These are phyloP conservation scores for Aspergillus fumigatiaffinis DNA, from an alignment of 2,329 filamentous ascomycete genomes.

Conservation along the genomic window DNA sequence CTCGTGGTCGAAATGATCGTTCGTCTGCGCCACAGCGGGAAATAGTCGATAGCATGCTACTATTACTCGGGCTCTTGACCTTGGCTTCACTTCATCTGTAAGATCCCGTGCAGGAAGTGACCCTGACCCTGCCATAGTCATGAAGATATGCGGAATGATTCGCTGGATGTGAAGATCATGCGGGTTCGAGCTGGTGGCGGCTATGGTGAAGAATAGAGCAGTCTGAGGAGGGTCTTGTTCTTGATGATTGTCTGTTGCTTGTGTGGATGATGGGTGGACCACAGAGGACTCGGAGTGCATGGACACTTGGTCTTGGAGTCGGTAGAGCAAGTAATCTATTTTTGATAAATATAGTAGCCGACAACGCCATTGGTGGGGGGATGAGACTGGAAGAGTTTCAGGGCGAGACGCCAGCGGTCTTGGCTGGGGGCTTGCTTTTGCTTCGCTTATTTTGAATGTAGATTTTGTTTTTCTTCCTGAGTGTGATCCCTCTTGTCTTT, in stretches of 20 bases:
- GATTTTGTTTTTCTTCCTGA: background rate
- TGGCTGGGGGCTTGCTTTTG: background rate
- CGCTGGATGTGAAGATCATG: background rate
- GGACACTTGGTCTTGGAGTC: background rate
- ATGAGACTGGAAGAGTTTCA: constrained; percentile 1
- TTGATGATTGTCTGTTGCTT: background rate
- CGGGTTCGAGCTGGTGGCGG: background rate
- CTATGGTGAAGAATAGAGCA: background rate
- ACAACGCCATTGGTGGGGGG: background rate
- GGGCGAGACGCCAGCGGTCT: constrained; percentile 8
- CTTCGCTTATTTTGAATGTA: background rate
- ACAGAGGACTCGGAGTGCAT: background rate
- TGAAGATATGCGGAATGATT: background rate
- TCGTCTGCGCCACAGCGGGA: no score
- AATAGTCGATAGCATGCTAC: background rate
- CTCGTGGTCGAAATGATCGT: background rate
- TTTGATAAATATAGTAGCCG: background rate
- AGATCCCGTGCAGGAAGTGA: background rate
- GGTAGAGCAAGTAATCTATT: background rate
- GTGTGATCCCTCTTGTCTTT: background rate
- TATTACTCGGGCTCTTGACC: background rate
- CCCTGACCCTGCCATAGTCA: background rate
- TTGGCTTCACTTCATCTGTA: background rate
- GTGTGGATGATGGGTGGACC: background rate
- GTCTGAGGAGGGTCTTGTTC: no score